phyloP scores from a whole-genome alignment of 164 flowering plant genomes.

The Berberis thunbergii region DNA sequence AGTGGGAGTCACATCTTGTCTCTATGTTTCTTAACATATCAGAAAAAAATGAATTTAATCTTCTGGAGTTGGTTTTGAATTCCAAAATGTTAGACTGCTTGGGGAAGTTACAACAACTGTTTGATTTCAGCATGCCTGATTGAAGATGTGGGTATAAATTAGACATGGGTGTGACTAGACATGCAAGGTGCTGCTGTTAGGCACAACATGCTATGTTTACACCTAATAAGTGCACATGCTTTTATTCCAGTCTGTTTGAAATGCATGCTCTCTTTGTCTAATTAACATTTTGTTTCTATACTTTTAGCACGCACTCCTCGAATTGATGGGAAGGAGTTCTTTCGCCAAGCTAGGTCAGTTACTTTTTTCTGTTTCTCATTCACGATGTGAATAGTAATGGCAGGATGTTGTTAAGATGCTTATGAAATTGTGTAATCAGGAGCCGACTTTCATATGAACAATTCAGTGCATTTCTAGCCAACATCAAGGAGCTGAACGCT shows the following conservation, averaged over 20 bases:
- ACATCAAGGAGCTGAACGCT: slow-evolving; percentile 88
- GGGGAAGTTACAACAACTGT: too few species aligned
- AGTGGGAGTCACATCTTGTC: too few species aligned
- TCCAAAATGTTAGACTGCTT: too few species aligned
- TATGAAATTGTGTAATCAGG: slow-evolving; percentile 33
- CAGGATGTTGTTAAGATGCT: not conserved
- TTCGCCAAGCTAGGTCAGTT: slow-evolving; percentile 85
- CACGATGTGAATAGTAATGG: not conserved
- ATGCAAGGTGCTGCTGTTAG: too few species aligned
- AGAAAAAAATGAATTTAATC: too few species aligned
- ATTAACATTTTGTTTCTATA: not conserved
- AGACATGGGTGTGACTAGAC: too few species aligned
- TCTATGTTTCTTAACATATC: too few species aligned
- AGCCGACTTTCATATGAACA: slow-evolving; percentile 87
- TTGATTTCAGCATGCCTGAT: too few species aligned
- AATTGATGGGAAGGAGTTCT: slow-evolving; percentile 95
- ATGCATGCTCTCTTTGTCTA: not conserved
- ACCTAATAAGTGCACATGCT: too few species aligned
- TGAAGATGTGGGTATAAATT: too few species aligned
- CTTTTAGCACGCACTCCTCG: slow-evolving; percentile 58
- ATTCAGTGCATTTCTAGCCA: slow-evolving; percentile 87
- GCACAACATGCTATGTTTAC: too few species aligned
- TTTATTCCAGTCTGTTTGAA: not conserved
- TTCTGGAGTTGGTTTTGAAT: too few species aligned
- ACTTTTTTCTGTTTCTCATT: not conserved